These are phyloP conservation scores for Rhizoctonia solani DNA, from an alignment of 1,284 basidiomycete species.

Conservation along the genomic window DNA sequence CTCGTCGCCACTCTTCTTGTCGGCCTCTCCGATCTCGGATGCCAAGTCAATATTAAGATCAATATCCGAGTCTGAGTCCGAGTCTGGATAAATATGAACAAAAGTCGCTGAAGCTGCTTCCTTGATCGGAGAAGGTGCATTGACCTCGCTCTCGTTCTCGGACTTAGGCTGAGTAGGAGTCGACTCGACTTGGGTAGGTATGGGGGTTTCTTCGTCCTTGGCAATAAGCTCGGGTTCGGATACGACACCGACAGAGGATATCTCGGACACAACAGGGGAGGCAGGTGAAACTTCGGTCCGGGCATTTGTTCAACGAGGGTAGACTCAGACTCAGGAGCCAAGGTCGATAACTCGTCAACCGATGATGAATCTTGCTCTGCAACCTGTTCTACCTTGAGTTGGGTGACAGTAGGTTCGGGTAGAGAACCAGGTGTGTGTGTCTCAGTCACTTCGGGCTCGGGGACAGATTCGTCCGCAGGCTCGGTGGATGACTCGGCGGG, in stretches of 20 bases:
- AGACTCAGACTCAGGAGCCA: not conserved
- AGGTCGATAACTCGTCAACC: not conserved
- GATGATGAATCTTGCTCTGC: not conserved
- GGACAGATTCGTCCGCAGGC: not conserved
- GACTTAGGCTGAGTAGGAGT: not conserved
- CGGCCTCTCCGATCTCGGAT: conserved; percentile 6
- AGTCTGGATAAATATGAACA: conserved; percentile 18
- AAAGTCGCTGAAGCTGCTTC: not conserved
- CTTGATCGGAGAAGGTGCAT: not conserved
- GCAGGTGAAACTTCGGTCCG: not conserved
- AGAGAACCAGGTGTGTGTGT: not conserved
- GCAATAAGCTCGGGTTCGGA: not conserved
- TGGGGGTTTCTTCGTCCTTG: too few relatives aligned
- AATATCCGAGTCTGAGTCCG: conserved; percentile 14
- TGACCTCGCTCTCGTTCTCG: not conserved
- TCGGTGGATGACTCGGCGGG: not conserved
- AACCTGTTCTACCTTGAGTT: not conserved
- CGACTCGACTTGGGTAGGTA: not conserved
- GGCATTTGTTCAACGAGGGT: not conserved
- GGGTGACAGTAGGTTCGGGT: not conserved
- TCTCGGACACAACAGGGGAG: not conserved
- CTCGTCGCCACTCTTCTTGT: conserved; percentile 1
- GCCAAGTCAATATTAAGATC: not conserved
- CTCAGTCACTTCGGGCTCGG: not conserved
- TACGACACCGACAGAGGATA: not conserved